Evolutionary conservation across 2,329 filamentous ascomycete species (phyloP).

Genomic region (Paecilomyces sp.): DNA sequence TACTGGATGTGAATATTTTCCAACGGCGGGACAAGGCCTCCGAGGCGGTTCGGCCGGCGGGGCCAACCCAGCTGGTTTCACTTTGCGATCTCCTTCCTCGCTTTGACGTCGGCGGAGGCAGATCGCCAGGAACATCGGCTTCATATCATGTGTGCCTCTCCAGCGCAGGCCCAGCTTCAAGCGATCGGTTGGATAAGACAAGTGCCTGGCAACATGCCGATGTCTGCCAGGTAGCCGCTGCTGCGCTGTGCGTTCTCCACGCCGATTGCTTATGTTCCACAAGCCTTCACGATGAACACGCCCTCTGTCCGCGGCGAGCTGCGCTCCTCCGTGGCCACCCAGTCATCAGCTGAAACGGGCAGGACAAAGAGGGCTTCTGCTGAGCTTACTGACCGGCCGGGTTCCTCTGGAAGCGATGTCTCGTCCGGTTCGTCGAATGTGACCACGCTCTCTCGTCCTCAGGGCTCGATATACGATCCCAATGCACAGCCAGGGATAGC

Average conservation of each 20-base stretch:
- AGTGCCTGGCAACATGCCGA: background rate
- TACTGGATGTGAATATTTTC: background rate
- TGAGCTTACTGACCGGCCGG: conserved; percentile 28
- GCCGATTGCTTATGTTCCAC: background rate
- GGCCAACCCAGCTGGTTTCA: background rate
- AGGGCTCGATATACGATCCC: conserved; percentile 29
- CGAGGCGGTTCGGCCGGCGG: background rate
- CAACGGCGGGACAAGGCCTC: background rate
- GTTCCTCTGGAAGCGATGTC: conserved; percentile 40
- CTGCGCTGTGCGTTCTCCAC: background rate
- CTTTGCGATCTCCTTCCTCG: background rate
- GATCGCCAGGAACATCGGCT: background rate
- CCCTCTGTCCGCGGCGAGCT: background rate
- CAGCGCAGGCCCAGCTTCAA: background rate
- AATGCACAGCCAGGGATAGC: conserved; percentile 17
- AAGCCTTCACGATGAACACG: conserved; percentile 1
- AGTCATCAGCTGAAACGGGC: conserved; percentile 9
- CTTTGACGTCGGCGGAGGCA: background rate
- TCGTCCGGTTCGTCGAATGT: conserved; percentile 39
- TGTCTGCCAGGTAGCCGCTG: background rate
- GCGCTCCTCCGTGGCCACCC: conserved; percentile 5
- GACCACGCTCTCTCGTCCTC: conserved; percentile 35
- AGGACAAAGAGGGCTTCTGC: conserved; percentile 21
- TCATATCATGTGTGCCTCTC: background rate
- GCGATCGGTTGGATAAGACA: background rate